A percentile compares a stretch with the other conserved stretches of the same genome.
These are phyloP conservation scores for Sesbania bispinosa DNA, from an alignment of 306 rosid species.

Conservation along the genomic window DNA sequence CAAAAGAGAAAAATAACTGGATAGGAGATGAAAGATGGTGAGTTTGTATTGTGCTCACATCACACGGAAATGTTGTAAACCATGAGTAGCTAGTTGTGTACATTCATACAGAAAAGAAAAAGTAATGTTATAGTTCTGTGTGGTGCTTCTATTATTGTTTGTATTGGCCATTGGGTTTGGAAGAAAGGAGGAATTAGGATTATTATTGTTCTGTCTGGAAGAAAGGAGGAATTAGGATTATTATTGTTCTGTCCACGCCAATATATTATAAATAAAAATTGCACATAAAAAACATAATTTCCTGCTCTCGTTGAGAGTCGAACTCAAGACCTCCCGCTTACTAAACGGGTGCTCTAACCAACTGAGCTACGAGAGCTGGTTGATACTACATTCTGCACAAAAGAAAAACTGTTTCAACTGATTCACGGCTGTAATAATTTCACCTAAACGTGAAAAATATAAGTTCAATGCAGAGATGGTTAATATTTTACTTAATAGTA, in stretches of 20 bases:
- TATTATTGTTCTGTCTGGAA: too few species aligned
- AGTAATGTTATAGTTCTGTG: conserved; percentile 7
- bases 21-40: conserved; percentile 51
- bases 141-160: too few species aligned
- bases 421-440: too few species aligned
- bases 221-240: too few species aligned
- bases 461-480: too few species aligned
- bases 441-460: too few species aligned
- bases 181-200: not conserved
- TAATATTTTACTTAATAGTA: too few species aligned
- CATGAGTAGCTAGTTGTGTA: not conserved
- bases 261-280: too few species aligned
- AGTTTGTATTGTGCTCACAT: not conserved
- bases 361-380: conserved; percentile 60
- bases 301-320: conserved; percentile 59
- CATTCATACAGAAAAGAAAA: not conserved
- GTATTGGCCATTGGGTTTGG: not conserved
- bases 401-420: too few species aligned
- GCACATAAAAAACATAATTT: not conserved
- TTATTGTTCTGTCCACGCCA: too few species aligned
- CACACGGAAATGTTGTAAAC: conserved; percentile 15
- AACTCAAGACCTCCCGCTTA: conserved; percentile 76
- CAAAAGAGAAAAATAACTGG: conserved; percentile 48
- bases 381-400: too few species aligned
- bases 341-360: conserved; percentile 70